Percentiles rank a stretch among this genome's conserved stretches.
These are phyloP conservation scores for Batkoa obscura DNA, from an alignment of 371 early-diverging fungal genomes.

Conservation along the genomic window DNA sequence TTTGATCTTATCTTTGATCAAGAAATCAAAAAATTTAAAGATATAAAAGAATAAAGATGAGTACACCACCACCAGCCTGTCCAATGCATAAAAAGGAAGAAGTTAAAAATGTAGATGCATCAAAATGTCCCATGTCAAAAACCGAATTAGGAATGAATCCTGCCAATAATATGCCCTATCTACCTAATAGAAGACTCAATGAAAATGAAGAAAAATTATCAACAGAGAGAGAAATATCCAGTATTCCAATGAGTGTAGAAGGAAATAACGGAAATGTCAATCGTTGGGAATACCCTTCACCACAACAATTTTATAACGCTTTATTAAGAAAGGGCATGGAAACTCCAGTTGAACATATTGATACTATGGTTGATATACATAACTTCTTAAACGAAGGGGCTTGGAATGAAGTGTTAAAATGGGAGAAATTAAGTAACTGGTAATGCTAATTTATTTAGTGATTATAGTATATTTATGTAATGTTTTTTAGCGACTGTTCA, in stretches of 20 bases:
- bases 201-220: conserved; percentile 32
- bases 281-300: conserved; percentile 86
- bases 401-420: conserved; percentile 76
- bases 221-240: conserved; percentile 37
- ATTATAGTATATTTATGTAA: background rate
- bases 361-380: conserved; percentile 62
- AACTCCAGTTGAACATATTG: conserved; percentile 48
- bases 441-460: conserved; percentile 9
- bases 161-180: conserved; percentile 57
- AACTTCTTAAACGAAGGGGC: conserved; percentile 84
- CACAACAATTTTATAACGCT: conserved; percentile 85
- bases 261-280: conserved; percentile 11
- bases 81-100: too few relatives aligned
- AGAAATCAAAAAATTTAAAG: too few relatives aligned
- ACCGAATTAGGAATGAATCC: too few relatives aligned
- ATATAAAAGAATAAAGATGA: too few relatives aligned
- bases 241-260: conserved; percentile 45
- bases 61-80: too few relatives aligned
- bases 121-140: too few relatives aligned
- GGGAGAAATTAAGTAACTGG: conserved; percentile 56
- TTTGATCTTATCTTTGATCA: too few relatives aligned
- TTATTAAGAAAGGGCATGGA: conserved; percentile 78
- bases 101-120: too few relatives aligned
- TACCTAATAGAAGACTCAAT: conserved; percentile 38
- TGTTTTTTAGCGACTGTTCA: conserved; percentile 23